Evolutionary conservation across 2,329 filamentous ascomycete genomes (phyloP), one percentile per base, ranked within the genome.

Genomic region (Sporothrix globosa): DNA sequence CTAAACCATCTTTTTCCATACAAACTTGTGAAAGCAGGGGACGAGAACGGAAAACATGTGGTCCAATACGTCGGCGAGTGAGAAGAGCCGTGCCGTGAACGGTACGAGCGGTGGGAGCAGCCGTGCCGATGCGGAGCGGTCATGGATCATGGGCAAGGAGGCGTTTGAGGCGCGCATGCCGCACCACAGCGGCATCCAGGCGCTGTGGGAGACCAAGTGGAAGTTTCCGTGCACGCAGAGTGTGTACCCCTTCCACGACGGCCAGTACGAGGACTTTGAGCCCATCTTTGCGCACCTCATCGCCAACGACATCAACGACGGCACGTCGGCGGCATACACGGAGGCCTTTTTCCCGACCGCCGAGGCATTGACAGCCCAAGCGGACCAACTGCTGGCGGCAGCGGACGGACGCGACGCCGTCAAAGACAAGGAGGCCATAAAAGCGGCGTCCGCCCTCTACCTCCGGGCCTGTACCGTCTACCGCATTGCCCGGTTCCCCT

Each of bases 151-250:
- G 82, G 83, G 82, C 69, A 72, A 73, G 24, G 77, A 80, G 73
- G 80, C 79, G 54, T 84, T 82, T 75, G 79, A 82, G 75, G 75
- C 72, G 17, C 77, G 76, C 72, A 84, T 84, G 82, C 83, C 87
- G 24, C 88, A 90, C 76, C 86, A 89, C 74, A 81, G 83, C 46
- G 85, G 85, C 30, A 88, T 90, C 74, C 82, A 85, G 76, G 84
- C 84, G 11, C 80, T 91, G 39, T 93, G 91, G 91, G 89, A 92
- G 80, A 91, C 88, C 7, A 92, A 92, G 79, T 93, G 91, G 91
- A 89, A 89, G 79, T 82, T 85, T 74, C 88, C 88, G 83, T 88
- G 86, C 77, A 78, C 79, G 48, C 88, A 88, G 80, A 84, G 87
- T 70, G 83, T 92, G 10, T 91, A 92, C 75, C 89, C 90, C 0